Conservation (phyloP, 768 basidiomycete genomes). For the Suillus subalutaceus region DNA sequence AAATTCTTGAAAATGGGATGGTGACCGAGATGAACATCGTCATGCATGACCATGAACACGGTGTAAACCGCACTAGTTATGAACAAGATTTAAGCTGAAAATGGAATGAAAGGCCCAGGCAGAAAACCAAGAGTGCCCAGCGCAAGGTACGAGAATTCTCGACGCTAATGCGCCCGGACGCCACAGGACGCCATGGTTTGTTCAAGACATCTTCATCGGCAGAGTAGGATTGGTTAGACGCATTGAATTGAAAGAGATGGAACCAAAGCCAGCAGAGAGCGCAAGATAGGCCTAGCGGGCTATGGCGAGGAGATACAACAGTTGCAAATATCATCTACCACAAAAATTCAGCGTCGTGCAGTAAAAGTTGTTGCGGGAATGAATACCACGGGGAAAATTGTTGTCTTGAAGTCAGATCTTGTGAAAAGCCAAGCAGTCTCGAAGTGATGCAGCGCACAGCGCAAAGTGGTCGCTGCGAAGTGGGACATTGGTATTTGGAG, state of each 20-base stretch:
- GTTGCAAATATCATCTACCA: no score
- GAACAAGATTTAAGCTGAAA: no score
- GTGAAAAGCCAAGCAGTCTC: conserved; percentile 38
- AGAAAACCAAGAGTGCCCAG: no score
- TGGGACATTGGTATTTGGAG: not conserved
- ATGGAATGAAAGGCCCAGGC: no score
- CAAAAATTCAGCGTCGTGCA: not conserved
- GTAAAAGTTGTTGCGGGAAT: not conserved
- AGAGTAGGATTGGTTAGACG: conserved; percentile 35
- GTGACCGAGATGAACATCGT: no score
- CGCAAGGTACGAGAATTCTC: no score
- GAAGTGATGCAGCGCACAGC: conserved; percentile 11
- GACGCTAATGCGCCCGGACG: no score
- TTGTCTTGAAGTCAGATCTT: conserved; percentile 37
- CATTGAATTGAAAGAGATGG: conserved; percentile 35
- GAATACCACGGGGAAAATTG: conserved; percentile 37
- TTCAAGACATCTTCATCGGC: conserved; percentile 36
- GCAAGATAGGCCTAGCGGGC: not conserved
- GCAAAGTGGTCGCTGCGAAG: not conserved
- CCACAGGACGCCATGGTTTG: conserved; percentile 25
- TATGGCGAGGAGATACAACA: conserved; percentile 2
- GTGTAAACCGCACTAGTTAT: no score
- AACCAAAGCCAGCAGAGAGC: conserved; percentile 32
- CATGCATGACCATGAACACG: no score
- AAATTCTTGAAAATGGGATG: no score